Base-by-base conservation (phyloP, 2,329 filamentous ascomycete genomes). In the Ilyonectria destructans region DNA sequence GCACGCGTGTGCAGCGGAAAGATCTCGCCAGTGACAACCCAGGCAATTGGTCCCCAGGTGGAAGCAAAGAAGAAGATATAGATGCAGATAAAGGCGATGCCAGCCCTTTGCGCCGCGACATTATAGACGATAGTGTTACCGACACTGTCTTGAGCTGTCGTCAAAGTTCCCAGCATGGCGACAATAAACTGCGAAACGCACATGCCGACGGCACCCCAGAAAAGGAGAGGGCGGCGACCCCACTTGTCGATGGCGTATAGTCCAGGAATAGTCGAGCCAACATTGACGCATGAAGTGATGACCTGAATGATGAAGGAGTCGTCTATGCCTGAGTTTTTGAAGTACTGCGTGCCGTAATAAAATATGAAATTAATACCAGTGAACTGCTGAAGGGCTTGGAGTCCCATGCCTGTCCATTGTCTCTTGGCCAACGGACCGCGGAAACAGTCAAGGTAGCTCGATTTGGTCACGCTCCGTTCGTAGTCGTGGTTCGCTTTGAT, bases 11-110 rank as follows among this genome's bases (percentile, higher is more conserved):
- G 89, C 29, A 97, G 89, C 65, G 94, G 94, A 89, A 93, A 97
- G 82, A 96, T 92, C 85, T 97, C 94, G 79, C 94, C 94, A 77
- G 96, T 95, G 74, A 97, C 88, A 61, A 92, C 89, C 92, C 92
- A 95, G 60, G 92, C 88, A 57, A 90, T 92, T 7, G 94, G 93
- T 60, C 94, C 94, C 94, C 94, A 97, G 71, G 94, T 97, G 66
- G 89, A 91, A 68, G 94, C 94, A 81, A 97, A 97, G 88, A 92
- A 96, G 88, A 94, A 95, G 86, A 97, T 95, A 88, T 95, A 96
- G 85, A 97, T 91, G 84, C 91, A 92, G 79, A 96, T 96, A 85
- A 97, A 96, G 69, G 93, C 90, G 72, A 97, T 94, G 3, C 10
- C 19, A 8, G 56, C 56, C 1, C 10, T 29, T n/a, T 49, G 29